Conservation (phyloP, 148 eudicot genomes). For the Arbutus unedo region DNA sequence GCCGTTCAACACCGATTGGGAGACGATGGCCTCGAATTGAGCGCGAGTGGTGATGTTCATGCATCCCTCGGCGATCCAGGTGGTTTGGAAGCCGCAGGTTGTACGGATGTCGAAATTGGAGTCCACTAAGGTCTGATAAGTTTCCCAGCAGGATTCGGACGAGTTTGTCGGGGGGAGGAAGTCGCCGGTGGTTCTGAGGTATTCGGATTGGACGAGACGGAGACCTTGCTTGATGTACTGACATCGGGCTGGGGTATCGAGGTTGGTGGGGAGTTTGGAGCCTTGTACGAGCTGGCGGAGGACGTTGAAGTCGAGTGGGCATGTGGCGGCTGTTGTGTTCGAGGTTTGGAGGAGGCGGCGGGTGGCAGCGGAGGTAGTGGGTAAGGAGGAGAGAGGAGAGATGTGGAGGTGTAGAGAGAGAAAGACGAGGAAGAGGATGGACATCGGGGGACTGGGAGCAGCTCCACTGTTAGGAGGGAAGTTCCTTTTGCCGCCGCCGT, state of each 20-base stretch:
- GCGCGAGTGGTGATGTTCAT: conserved; percentile 62
- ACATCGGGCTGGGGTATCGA: conserved; percentile 33
- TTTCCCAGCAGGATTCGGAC: conserved; percentile 61
- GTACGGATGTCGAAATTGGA: conserved; percentile 39
- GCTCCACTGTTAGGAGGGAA: background rate
- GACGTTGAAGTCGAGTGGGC: conserved; percentile 56
- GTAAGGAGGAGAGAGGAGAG: background rate
- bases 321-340: conserved; percentile 25
- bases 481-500: background rate
- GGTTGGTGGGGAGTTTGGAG: conserved; percentile 18
- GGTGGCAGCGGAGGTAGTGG: background rate
- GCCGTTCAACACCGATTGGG: conserved; percentile 13
- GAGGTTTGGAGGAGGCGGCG: conserved; percentile 12
- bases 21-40: conserved; percentile 42
- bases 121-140: conserved; percentile 43
- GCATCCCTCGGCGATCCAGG: conserved; percentile 60
- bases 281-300: conserved; percentile 19
- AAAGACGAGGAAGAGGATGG: background rate
- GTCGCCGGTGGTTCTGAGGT: conserved; percentile 41
- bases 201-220: conserved; percentile 56
- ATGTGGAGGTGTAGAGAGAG: background rate
- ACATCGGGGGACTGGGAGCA: conserved; percentile 7
- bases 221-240: conserved; percentile 51
- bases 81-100: conserved; percentile 47
- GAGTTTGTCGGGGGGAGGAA: conserved; percentile 55